Percentiles rank a stretch among this genome's conserved stretches.
Conservation (phyloP, 352 stramenopile species). For the Pythium utonaiense region DNA sequence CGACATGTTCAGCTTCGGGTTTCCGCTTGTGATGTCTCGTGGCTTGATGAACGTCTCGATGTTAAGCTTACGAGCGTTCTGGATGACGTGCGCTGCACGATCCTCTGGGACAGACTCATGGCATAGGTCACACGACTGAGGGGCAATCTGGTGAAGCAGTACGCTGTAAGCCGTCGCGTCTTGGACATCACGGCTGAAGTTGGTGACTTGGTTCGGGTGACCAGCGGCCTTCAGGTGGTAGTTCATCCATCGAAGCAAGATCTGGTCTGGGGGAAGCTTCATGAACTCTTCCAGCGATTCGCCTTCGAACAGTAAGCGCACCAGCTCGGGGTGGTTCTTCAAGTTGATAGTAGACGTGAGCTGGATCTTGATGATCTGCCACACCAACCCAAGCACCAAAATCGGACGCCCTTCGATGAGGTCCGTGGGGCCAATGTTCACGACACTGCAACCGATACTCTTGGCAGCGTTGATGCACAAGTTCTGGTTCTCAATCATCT, state of each 20-base stretch:
- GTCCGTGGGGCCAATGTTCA: slow-evolving; percentile 90
- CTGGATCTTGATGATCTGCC: slow-evolving; percentile 95
- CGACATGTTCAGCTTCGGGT: slow-evolving; percentile 91
- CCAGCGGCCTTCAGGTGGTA: slow-evolving; percentile 86
- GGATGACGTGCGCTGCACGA: slow-evolving; percentile 75
- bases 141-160: slow-evolving; percentile 85
- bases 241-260: slow-evolving; percentile 93
- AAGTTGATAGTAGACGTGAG: slow-evolving; percentile 90
- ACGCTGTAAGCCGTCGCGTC: slow-evolving; percentile 87
- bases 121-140: slow-evolving; percentile 64
- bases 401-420: slow-evolving; percentile 84
- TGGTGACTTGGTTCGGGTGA: slow-evolving; percentile 69
- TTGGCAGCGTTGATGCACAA: slow-evolving; percentile 92
- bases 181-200: slow-evolving; percentile 76
- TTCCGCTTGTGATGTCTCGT: slow-evolving; percentile 89
- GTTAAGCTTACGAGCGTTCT: slow-evolving; percentile 75
- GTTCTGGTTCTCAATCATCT: slow-evolving; percentile 91
- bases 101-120: slow-evolving; percentile 52
- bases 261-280: slow-evolving; percentile 88
- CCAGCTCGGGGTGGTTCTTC: slow-evolving; percentile 90
- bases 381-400: slow-evolving; percentile 89
- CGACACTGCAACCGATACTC: slow-evolving; percentile 91
- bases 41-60: slow-evolving; percentile 92
- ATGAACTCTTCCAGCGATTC: slow-evolving; percentile 89
- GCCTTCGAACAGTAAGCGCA: slow-evolving; percentile 79